Percentiles rank a stretch among this genome's conserved stretches.
Evolutionary conservation across 106 monocot genomes (phyloP).

Genomic region (Vanilla planifolia): DNA sequence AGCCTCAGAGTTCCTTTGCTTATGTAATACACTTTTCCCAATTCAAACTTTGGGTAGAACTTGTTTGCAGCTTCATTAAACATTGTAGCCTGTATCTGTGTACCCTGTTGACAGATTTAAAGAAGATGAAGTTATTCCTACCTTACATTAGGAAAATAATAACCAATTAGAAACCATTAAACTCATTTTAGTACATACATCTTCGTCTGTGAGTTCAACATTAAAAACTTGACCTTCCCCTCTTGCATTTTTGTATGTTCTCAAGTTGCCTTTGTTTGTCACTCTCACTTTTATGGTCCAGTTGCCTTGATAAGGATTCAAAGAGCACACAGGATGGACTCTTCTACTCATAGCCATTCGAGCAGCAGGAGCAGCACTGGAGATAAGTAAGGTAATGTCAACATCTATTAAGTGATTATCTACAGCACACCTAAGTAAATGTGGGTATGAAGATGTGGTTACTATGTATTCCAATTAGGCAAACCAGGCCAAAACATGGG

Average conservation of each 20-base stretch:
- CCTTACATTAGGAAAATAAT: no score
- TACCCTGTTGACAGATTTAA: conserved; percentile 42
- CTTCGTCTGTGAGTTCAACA: conserved; percentile 89
- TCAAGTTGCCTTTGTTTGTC: conserved; percentile 82
- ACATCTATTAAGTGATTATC: no score
- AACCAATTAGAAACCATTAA: background rate
- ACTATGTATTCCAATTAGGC: no score
- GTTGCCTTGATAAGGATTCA: conserved; percentile 95
- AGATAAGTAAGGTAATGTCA: background rate
- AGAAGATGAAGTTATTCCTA: background rate
- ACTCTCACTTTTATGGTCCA: conserved; percentile 95
- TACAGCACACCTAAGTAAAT: no score
- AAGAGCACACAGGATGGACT: conserved; percentile 80
- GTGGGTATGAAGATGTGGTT: no score
- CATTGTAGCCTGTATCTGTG: conserved; percentile 92
- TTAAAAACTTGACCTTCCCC: conserved; percentile 91
- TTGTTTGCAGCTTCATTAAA: conserved; percentile 95
- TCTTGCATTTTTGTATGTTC: conserved; percentile 74
- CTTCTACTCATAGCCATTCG: conserved; percentile 84
- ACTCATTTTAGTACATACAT: conserved; percentile 42
- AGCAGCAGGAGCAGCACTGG: conserved; percentile 80
- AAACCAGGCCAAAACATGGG: no score
- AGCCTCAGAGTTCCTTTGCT: conserved; percentile 75
- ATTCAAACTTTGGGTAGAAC: conserved; percentile 77
- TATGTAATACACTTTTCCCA: conserved; percentile 91